Conservation (phyloP, 176 grass and related monocot genomes). For the Chrysopogon serrulatus region DNA sequence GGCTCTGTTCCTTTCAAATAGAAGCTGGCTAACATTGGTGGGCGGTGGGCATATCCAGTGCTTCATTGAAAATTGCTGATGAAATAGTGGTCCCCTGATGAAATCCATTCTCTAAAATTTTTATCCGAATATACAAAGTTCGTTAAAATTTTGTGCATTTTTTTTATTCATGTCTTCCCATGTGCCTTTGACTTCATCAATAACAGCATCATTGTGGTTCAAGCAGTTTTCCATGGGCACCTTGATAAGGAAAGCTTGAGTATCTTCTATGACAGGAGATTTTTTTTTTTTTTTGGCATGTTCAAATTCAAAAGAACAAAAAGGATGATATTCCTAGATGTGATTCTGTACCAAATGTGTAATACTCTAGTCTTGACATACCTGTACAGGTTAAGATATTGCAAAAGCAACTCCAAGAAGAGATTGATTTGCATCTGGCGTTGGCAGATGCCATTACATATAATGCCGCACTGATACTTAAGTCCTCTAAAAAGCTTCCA, state of each 20-base stretch:
- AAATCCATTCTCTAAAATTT: background rate
- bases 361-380: background rate
- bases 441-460: slow-evolving; percentile 74
- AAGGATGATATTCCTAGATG: background rate
- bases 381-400: slow-evolving; percentile 68
- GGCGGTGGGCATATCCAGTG: background rate
- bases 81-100: background rate
- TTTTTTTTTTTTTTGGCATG: no score
- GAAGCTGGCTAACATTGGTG: background rate
- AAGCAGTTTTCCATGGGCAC: background rate
- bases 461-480: slow-evolving; percentile 49
- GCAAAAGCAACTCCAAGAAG: slow-evolving; percentile 79
- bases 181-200: background rate
- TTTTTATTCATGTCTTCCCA: background rate
- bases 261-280: background rate
- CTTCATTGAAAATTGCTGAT: background rate
- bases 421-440: slow-evolving; percentile 82
- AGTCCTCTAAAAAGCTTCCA: slow-evolving; percentile 74
- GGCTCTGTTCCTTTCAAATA: background rate
- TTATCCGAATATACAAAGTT: background rate
- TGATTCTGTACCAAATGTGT: background rate
- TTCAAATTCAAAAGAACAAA: background rate
- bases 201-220: background rate
- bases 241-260: background rate
- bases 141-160: background rate